Base-by-base conservation (phyloP, 2,329 filamentous ascomycete species). In the Aspergillus sp. region DNA sequence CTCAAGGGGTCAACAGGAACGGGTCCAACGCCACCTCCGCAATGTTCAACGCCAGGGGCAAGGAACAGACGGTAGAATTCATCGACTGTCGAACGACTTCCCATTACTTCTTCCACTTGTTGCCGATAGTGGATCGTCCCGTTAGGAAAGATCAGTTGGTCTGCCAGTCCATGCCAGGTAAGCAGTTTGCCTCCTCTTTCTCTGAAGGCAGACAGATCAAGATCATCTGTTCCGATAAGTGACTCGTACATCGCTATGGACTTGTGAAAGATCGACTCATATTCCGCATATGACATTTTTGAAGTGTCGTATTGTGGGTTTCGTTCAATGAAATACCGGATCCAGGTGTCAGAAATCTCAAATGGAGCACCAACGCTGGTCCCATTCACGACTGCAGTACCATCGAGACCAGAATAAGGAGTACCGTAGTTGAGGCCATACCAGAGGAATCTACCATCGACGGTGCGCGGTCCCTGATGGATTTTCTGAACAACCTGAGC, bases 101-200 rank as follows among this genome's bases (percentile, higher is more conserved):
- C 26, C 26, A 30, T 30, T 1, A 30, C 26, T 8, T 30, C 26
- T 30, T 30, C 26, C 26, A 30, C 26, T 11, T 3, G 26, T 30
- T 30, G 4, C 26, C 26, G 26, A 58, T 75, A 75, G 20, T 68
- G 45, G 1, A 50, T 46, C 2, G 65, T 69, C 2, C 70, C 68
- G 14, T 65, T 62, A 1, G 67, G 60, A 9, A 59, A 56, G 49
- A 75, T 74, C n/a, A 71, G 55, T 19, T 66, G 47, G 55, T 74
- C 71, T 1, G 65, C 65, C 4, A 72, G 47, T 2, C 73, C 74
- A 46, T 76, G 73, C 63, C 67, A 76, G 1, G 65, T 70, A n/a
- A 76, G 64, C 56, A 77, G 64, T 51, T 76, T 77, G 3, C 66
- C 71, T 0, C 70, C 71, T 3, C 51, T 50, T 0, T 53, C 47